Evolutionary conservation across 1,284 basidiomycete genomes (phyloP), one percentile per base, ranked within the genome.

Genomic region (Cystobasidium slooffiae): DNA sequence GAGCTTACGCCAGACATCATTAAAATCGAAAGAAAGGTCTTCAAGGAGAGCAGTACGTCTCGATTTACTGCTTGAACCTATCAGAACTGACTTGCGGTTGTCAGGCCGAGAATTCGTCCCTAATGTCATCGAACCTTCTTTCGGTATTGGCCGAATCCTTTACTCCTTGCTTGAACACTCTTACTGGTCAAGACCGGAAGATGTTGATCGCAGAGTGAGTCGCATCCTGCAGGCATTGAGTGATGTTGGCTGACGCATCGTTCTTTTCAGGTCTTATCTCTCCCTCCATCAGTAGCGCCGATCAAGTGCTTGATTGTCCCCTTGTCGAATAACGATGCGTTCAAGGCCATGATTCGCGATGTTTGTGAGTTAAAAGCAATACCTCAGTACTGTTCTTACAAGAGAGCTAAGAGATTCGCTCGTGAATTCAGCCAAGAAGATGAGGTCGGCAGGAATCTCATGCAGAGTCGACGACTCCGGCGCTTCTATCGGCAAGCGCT

Each of bases 111-210:
- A 97, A 84, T 98, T 88, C 83, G 93, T 89, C 62, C 96, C 96
- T 61, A 98, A 98, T 84, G 96, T 99, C 83, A 97, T 98, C 81
- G 96, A 98, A 83, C 96, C 96, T 39, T 99, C 97, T 20, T 98
- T 98, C 83, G 96, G 97, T 79, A 89, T 99, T 79, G 96, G 96
- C 74, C 92, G 96, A 75, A 97, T 99, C 81, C 87, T 98, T 62
- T 98, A 98, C 84, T 90, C 90, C 47, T 85, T 98, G 67, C 88
- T 99, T 62, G 96, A 99, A 84, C 96, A 99, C 86, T 90, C 88
- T 79, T 99, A 92, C 87, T 98, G 96, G 96, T 88, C 89, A 74
- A 89, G 96, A 82, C 94, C 94, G 81, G 89, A 93, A 81, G 93
- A 96, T 83, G 84, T 91, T 51, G 91, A 93, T 76, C 91, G 94